A percentile compares a stretch with the other conserved stretches of the same genome.
These are phyloP conservation scores for Penicillium atrosanguineum DNA, from an alignment of 495 filamentous ascomycete genomes.

Conservation along the genomic window DNA sequence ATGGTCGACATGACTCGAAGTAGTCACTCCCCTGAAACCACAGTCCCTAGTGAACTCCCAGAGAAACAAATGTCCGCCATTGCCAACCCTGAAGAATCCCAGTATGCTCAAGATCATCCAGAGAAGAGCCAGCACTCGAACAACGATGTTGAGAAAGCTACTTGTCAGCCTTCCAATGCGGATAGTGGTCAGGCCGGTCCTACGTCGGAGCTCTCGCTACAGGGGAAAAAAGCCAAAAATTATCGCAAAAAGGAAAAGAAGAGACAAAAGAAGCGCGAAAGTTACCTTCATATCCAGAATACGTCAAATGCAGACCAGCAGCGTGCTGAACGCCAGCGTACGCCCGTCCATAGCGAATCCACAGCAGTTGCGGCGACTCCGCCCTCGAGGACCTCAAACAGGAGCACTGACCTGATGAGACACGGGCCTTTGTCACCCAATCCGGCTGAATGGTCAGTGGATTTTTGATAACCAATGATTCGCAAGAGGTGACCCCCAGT, in stretches of 20 bases:
- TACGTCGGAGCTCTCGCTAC: neutral
- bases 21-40: neutral
- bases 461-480: slow-evolving; percentile 46
- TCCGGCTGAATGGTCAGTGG: slow-evolving; percentile 26
- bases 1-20: neutral
- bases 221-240: neutral
- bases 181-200: neutral
- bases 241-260: neutral
- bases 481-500: slow-evolving; percentile 30
- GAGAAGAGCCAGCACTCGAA: neutral
- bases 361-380: neutral
- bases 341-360: neutral
- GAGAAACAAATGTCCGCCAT: neutral
- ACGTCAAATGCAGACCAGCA: neutral
- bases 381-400: neutral
- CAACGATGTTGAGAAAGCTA: neutral
- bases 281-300: neutral
- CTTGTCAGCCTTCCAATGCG: neutral
- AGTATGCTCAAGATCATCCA: neutral
- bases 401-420: neutral
- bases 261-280: neutral
- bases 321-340: neutral
- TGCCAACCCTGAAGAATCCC: neutral
- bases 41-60: neutral
- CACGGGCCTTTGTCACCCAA: slow-evolving; percentile 11